Evolutionary conservation across 2,329 filamentous ascomycete species (phyloP).

Genomic region (Thelonectria olida): DNA sequence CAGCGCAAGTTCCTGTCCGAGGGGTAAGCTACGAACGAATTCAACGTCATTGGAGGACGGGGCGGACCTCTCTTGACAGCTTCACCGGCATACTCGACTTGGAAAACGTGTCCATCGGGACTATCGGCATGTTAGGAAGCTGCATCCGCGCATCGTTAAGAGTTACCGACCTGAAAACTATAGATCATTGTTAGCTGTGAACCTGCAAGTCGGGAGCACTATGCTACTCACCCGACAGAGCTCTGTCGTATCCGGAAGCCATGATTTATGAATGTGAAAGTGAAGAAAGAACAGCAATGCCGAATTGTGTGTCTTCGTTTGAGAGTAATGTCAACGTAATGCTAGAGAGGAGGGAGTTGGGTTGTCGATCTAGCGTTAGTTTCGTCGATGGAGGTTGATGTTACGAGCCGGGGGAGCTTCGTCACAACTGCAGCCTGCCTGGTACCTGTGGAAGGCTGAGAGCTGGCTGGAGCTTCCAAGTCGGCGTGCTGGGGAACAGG

Average conservation of each 20-base stretch:
- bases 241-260: constrained; percentile 98
- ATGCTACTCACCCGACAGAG: constrained; percentile 86
- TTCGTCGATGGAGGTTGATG: constrained; percentile 33
- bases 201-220: constrained; percentile 40
- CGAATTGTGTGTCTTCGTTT: constrained; percentile 1
- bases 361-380: constrained; percentile 25
- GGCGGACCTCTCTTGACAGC: constrained; percentile 92
- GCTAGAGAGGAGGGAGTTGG: constrained; percentile 20
- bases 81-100: constrained; percentile 99
- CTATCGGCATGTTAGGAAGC: constrained; percentile 65
- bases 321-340: constrained; percentile 1
- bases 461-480: constrained; percentile 42
- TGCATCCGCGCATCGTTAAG: constrained; percentile 8
- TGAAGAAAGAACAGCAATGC: constrained; percentile 2
- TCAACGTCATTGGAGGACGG: constrained; percentile 4
- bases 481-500: constrained; percentile 14
- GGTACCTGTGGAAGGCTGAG: constrained; percentile 39
- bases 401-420: constrained; percentile 46
- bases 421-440: constrained; percentile 52
- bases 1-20: constrained; percentile 86
- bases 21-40: constrained; percentile 27
- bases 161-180: constrained; percentile 82
- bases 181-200: constrained; percentile 55
- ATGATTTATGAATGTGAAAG: constrained; percentile 52
- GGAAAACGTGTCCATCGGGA: constrained; percentile 99